phyloP scores from a whole-genome alignment of 306 rosid species.

The Begonia masoniana region DNA sequence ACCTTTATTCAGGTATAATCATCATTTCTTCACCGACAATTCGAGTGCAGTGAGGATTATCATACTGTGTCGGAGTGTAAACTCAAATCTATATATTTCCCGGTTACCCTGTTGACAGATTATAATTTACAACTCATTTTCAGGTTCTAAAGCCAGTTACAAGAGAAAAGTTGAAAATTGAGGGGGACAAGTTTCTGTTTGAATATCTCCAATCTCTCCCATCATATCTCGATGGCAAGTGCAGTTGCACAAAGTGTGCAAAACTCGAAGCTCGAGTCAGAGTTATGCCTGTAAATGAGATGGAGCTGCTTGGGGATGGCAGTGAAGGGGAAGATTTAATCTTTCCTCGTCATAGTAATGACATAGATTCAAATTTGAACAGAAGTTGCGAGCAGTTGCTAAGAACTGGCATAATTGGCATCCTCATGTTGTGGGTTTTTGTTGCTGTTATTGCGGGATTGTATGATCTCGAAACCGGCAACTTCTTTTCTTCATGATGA shows the following conservation, averaged over 20 bases:
- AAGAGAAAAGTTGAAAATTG: constrained; percentile 61
- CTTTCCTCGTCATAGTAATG: constrained; percentile 20
- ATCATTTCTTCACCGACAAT: constrained; percentile 6
- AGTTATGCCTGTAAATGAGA: constrained; percentile 17
- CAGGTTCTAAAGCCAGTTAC: constrained; percentile 73
- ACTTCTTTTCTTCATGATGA: constrained; percentile 1
- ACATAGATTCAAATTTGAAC: constrained; percentile 16
- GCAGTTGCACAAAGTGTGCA: constrained; percentile 61
- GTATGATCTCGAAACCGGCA: constrained; percentile 27
- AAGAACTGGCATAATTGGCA: constrained; percentile 55
- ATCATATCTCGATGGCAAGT: constrained; percentile 63
- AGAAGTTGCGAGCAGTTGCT: constrained; percentile 33
- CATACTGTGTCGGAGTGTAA: too few species aligned
- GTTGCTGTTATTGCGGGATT: constrained; percentile 50
- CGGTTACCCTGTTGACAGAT: too few species aligned
- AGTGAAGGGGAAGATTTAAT: constrained; percentile 14
- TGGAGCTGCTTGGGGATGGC: constrained; percentile 16
- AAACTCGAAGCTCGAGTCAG: constrained; percentile 14
- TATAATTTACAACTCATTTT: too few species aligned
- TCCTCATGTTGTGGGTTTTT: constrained; percentile 53
- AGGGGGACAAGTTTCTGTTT: constrained; percentile 49
- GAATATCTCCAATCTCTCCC: constrained; percentile 49
- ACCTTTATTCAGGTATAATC: constrained; percentile 63
- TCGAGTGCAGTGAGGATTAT: neutral
- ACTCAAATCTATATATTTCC: too few species aligned